Conservation (phyloP, 202 grass and related monocot species). For the Carex arenaria region DNA sequence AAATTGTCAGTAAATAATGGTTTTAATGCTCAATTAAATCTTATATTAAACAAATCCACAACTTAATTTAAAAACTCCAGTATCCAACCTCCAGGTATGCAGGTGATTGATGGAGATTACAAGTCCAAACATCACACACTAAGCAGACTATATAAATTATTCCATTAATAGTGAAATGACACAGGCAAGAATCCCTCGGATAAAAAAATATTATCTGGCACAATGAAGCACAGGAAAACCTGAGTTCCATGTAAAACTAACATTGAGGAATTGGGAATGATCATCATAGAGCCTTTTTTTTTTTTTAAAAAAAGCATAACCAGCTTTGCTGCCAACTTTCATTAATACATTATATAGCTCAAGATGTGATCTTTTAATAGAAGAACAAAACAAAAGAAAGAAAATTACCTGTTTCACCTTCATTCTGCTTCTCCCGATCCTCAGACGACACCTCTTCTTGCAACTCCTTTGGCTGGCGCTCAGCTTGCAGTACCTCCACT, state of each 20-base stretch:
- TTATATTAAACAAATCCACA: neutral
- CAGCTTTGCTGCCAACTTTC: no score
- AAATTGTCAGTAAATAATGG: neutral
- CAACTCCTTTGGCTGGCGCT: neutral
- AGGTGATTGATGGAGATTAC: neutral
- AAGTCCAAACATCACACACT: neutral
- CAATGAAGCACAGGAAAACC: neutral
- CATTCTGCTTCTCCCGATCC: conserved; percentile 5
- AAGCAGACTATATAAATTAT: neutral
- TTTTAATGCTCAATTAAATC: neutral
- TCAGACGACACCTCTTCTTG: neutral
- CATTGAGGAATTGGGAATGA: neutral
- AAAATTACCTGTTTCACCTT: conserved; percentile 13
- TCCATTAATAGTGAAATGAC: neutral
- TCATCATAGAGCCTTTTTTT: neutral
- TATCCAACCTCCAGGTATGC: neutral
- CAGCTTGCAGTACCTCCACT: neutral
- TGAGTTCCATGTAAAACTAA: neutral
- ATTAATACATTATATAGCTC: neutral
- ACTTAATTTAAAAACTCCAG: neutral
- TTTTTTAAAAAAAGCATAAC: no score
- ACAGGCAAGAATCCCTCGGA: neutral
- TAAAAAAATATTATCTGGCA: neutral
- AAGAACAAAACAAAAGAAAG: neutral
- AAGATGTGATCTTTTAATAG: conserved; percentile 1